Percentiles rank a stretch among this genome's conserved stretches.
Evolutionary conservation across 306 rosid genomes (phyloP).

Genomic region (Quercus bicolor): DNA sequence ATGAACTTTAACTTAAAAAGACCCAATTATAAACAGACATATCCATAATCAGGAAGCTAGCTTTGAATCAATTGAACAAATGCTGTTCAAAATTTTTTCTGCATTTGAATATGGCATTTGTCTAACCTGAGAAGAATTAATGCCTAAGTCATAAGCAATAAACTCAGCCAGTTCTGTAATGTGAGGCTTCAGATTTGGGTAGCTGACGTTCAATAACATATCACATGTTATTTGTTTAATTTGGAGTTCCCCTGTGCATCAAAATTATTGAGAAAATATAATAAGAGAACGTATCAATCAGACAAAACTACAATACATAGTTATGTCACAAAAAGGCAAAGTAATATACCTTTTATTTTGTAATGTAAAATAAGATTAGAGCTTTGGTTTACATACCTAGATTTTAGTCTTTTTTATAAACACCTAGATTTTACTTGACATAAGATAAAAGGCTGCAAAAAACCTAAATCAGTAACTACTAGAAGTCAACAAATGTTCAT

Average conservation of each 20-base stretch:
- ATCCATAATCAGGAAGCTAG: neutral
- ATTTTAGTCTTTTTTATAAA: neutral
- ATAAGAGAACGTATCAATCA: neutral
- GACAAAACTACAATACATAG: neutral
- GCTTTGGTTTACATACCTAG: neutral
- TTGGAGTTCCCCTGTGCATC: conserved; percentile 57
- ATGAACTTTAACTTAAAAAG: conserved; percentile 3
- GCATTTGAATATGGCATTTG: conserved; percentile 9
- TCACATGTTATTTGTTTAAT: conserved; percentile 62
- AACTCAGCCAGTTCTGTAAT: conserved; percentile 48
- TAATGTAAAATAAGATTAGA: neutral
- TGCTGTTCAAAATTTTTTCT: neutral
- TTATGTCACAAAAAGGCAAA: neutral
- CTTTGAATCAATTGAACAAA: neutral
- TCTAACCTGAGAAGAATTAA: conserved; percentile 78
- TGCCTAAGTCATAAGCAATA: conserved; percentile 68
- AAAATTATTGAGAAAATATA: conserved; percentile 10
- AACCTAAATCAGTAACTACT: neutral
- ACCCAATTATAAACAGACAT: neutral
- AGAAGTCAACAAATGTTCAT: neutral
- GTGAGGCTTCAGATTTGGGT: conserved; percentile 63
- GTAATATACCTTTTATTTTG: neutral
- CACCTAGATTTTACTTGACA: neutral
- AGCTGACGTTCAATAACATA: conserved; percentile 67
- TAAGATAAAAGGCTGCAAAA: neutral